Base-by-base conservation (phyloP, 805 yeast species). In the Candida patagonica region DNA sequence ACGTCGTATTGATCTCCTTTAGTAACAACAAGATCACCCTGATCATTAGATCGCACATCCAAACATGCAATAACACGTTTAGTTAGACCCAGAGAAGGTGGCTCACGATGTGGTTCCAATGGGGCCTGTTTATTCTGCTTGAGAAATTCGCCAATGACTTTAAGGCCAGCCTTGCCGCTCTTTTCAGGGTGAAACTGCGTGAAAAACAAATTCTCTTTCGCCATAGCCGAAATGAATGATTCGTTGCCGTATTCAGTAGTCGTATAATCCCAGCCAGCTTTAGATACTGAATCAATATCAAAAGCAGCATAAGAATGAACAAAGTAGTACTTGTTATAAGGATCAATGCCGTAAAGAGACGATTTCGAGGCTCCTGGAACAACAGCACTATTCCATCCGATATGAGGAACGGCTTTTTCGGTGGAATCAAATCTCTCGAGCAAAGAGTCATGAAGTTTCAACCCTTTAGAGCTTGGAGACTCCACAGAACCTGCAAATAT, bases 101-200 rank as follows among this genome's bases (percentile, higher is more conserved):
- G 19, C 4, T 4, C 19, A 5, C 17, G 13, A 9, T 17, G 16
- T 12, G 31, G 19, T 9, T 29, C 31, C 42, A 2, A 22, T 10
- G 40, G 40, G 10, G 21, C 17, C 22, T 59, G 30, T 43, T 62
- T 66, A 7, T 60, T 53, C 21, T 70, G 71, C 27, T 69, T 70
- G 50, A 92, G 65, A 56, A 92, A 92, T 21, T 83, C 73, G 42
- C 71, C 71, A 42, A 92, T 71, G 7, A 89, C 76, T 45, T 73
- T 71, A 33, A 92, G 66, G 36, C 99, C 99, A 4, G 95, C 95
- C 17, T 67, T 56, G 9, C 98, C 98, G 3, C 96, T 85, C 60
- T 92, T 92, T 57, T 92, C 99, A n/a, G 99, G 99, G 62, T 92
- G 99, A 61, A 92, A 92, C 60, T 92, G 99, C 1, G 97, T 92